Conservation (phyloP, 345 rosid species). For the Bretschneidera sinensis region DNA sequence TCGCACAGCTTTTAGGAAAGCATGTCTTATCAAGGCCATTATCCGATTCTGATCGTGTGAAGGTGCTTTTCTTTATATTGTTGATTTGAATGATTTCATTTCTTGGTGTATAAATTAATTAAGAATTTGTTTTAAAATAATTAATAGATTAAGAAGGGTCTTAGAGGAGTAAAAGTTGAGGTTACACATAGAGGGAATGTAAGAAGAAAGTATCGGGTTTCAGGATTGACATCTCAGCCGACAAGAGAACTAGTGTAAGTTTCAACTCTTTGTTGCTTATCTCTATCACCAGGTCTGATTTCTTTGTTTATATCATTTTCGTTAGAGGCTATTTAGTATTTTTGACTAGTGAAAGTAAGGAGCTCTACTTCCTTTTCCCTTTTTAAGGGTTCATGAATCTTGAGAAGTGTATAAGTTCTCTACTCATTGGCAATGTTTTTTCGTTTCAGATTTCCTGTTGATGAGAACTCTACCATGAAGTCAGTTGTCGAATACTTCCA, state of each 20-base stretch:
- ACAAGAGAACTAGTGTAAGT: constrained; percentile 92
- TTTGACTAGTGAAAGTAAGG: background rate
- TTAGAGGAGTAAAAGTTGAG: constrained; percentile 97
- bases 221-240: constrained; percentile 95
- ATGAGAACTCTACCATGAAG: constrained; percentile 89
- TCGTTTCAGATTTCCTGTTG: constrained; percentile 81
- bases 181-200: constrained; percentile 90
- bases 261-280: constrained; percentile 1
- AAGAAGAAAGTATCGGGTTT: constrained; percentile 94
- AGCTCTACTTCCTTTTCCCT: background rate
- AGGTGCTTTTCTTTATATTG: constrained; percentile 38
- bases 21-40: constrained; percentile 71
- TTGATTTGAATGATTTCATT: constrained; percentile 1
- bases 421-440: background rate
- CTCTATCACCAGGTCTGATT: background rate
- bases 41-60: constrained; percentile 90
- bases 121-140: constrained; percentile 1
- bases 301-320: background rate
- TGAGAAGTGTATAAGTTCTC: background rate
- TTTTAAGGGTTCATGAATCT: background rate
- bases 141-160: constrained; percentile 78
- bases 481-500: constrained; percentile 96
- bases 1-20: constrained; percentile 85
- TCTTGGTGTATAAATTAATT: constrained; percentile 13
- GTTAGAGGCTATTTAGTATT: background rate